A percentile compares a stretch with the other conserved stretches of the same genome.
Conservation (phyloP, 352 stramenopile species). For the Chrysophaeum taylorii region DNA sequence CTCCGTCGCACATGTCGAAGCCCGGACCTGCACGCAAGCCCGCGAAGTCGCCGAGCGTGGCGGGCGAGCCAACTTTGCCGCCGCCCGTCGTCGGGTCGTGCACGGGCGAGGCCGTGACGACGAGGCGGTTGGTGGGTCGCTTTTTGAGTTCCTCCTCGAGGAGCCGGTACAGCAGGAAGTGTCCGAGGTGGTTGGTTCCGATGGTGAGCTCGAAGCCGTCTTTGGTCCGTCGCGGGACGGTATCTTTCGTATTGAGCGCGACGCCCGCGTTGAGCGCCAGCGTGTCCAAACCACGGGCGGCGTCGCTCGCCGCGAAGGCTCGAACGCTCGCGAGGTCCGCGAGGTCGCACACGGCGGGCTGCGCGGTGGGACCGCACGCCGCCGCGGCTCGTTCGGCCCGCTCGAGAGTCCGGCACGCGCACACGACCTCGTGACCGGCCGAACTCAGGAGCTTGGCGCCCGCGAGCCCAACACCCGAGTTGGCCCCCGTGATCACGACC, state of each 20-base stretch:
- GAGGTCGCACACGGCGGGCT: constrained; percentile 24
- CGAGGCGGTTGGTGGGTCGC: constrained; percentile 35
- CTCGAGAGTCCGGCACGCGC: constrained; percentile 39
- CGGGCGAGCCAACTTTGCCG: constrained; percentile 38
- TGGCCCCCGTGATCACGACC: constrained; percentile 34
- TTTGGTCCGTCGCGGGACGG: constrained; percentile 29
- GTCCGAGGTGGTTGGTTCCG: constrained; percentile 63
- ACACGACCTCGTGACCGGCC: constrained; percentile 37
- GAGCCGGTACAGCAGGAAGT: constrained; percentile 57
- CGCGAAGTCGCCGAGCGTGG: constrained; percentile 35
- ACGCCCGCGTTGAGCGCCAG: constrained; percentile 48
- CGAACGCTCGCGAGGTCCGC: constrained; percentile 42
- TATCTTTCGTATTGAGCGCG: constrained; percentile 43
- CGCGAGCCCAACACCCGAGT: constrained; percentile 51
- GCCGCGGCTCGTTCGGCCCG: constrained; percentile 35
- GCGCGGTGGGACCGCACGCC: constrained; percentile 16
- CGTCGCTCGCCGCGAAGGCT: constrained; percentile 38
- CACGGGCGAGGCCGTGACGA: constrained; percentile 48
- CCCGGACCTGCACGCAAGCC: not conserved
- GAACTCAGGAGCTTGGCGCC: constrained; percentile 37
- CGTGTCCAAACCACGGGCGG: constrained; percentile 24
- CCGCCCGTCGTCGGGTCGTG: constrained; percentile 51
- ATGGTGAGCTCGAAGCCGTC: constrained; percentile 49
- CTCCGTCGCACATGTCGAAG: constrained; percentile 56
- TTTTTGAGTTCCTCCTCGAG: constrained; percentile 30